Conservation (phyloP, 2,329 filamentous ascomycete genomes). For the Ascochyta lentis region DNA sequence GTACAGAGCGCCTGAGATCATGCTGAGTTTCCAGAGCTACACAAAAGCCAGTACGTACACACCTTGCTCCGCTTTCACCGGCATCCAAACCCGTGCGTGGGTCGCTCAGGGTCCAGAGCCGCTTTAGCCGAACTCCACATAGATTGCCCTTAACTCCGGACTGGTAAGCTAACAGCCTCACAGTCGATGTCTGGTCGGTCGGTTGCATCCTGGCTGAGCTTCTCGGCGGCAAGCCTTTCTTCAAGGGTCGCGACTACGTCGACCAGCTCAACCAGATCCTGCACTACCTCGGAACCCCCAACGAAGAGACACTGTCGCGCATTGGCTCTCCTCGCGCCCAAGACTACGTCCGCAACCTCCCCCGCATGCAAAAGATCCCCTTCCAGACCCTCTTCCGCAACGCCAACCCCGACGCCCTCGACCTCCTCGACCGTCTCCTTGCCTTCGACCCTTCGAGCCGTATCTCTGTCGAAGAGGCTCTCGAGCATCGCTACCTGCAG, state of each 20-base stretch:
- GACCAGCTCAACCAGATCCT: conserved; percentile 99
- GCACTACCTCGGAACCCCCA: conserved; percentile 95
- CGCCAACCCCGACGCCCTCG: conserved; percentile 93
- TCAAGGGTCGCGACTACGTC: conserved; percentile 98
- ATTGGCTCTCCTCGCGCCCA: conserved; percentile 96
- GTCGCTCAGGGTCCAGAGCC: conserved; percentile 7
- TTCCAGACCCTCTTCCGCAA: conserved; percentile 90
- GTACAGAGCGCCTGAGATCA: conserved; percentile 98
- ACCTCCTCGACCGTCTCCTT: conserved; percentile 95
- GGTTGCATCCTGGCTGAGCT: conserved; percentile 97
- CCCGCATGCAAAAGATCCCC: conserved; percentile 90
- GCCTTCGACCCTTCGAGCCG: conserved; percentile 94
- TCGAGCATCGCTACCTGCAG: conserved; percentile 94
- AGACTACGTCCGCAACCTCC: conserved; percentile 97
- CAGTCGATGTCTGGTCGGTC: conserved; percentile 99
- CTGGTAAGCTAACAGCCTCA: conserved; percentile 28
- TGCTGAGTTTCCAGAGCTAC: conserved; percentile 99
- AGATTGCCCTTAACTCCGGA: background rate
- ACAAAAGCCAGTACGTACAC: conserved; percentile 94
- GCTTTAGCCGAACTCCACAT: conserved; percentile 5
- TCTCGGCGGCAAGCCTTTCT: conserved; percentile 94
- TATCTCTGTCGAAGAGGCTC: conserved; percentile 91
- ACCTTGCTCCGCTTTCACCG: background rate
- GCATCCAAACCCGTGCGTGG: background rate
- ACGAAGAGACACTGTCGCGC: conserved; percentile 89